Percentiles rank a stretch among this genome's conserved stretches.
Conservation (phyloP, 2,329 filamentous ascomycete species). For the Aureobasidium leucospermi region DNA sequence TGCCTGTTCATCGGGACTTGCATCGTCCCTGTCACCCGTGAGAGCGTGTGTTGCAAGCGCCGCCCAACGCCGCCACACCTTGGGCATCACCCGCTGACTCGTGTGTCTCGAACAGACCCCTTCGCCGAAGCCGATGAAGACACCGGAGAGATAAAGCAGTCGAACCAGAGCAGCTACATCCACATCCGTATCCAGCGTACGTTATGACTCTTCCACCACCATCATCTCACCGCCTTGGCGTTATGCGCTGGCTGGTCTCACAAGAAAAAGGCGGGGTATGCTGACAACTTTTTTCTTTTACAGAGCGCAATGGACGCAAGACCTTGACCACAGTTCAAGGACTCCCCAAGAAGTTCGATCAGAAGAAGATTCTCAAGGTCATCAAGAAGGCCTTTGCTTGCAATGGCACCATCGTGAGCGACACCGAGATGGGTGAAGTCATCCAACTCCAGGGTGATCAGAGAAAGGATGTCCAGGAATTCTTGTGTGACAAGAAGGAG, state of each 20-base stretch:
- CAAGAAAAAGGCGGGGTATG: constrained; percentile 14
- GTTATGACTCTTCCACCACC: constrained; percentile 31
- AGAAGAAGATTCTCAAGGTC: constrained; percentile 99
- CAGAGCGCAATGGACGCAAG: constrained; percentile 99
- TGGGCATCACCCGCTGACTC: constrained; percentile 13
- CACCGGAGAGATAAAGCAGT: constrained; percentile 88
- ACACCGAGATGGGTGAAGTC: constrained; percentile 96
- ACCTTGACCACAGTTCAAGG: constrained; percentile 99
- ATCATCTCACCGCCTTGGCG: not conserved
- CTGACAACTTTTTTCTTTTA: constrained; percentile 34
- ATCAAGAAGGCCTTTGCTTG: constrained; percentile 99
- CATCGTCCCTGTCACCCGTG: not conserved
- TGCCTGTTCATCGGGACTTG: not conserved
- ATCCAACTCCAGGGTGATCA: constrained; percentile 99
- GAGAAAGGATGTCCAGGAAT: constrained; percentile 97
- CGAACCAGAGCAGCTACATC: constrained; percentile 84
- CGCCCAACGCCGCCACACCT: not conserved
- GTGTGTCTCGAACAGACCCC: constrained; percentile 63
- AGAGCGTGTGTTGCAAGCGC: not conserved
- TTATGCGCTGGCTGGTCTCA: not conserved
- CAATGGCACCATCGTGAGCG: constrained; percentile 99
- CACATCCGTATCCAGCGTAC: constrained; percentile 99
- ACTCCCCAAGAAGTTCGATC: constrained; percentile 97
- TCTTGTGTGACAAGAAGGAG: constrained; percentile 91
- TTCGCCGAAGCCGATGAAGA: constrained; percentile 99